phyloP scores from a whole-genome alignment of 1,284 basidiomycete species.

The Cutaneotrichosporon cavernicola region DNA sequence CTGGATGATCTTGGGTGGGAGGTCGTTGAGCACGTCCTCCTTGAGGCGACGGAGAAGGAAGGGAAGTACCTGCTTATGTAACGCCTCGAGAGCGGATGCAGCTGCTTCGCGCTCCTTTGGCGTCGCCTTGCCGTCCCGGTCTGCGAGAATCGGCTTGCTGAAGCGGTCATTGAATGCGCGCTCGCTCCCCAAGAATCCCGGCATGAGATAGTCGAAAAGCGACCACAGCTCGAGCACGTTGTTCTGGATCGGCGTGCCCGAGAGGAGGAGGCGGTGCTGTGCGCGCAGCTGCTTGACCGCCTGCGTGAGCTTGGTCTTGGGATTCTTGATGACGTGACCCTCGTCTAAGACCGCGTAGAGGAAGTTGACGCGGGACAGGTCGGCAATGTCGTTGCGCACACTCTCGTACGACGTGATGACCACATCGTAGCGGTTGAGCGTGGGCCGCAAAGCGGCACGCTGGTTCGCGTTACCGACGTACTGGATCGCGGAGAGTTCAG shows the following conservation, averaged over 20 bases:
- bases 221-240: constrained; percentile 99
- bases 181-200: constrained; percentile 94
- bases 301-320: constrained; percentile 95
- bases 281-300: constrained; percentile 90
- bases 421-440: constrained; percentile 72
- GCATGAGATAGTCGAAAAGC: constrained; percentile 99
- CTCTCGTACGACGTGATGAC: constrained; percentile 98
- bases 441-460: constrained; percentile 68
- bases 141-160: constrained; percentile 92
- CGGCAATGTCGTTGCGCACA: constrained; percentile 88
- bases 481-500: constrained; percentile 71
- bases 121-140: constrained; percentile 83
- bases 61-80: constrained; percentile 99
- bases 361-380: constrained; percentile 75
- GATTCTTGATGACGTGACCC: constrained; percentile 98
- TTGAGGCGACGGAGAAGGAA: constrained; percentile 95
- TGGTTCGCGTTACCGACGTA: constrained; percentile 91
- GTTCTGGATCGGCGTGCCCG: constrained; percentile 98
- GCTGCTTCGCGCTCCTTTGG: constrained; percentile 94
- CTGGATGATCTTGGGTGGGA: constrained; percentile 99
- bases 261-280: constrained; percentile 89
- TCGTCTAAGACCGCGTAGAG: constrained; percentile 98
- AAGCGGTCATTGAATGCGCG: constrained; percentile 94
- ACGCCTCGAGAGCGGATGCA: constrained; percentile 85
- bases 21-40: constrained; percentile 92